Base-by-base conservation (phyloP, 106 monocot genomes). In the Platanthera zijinensis region DNA sequence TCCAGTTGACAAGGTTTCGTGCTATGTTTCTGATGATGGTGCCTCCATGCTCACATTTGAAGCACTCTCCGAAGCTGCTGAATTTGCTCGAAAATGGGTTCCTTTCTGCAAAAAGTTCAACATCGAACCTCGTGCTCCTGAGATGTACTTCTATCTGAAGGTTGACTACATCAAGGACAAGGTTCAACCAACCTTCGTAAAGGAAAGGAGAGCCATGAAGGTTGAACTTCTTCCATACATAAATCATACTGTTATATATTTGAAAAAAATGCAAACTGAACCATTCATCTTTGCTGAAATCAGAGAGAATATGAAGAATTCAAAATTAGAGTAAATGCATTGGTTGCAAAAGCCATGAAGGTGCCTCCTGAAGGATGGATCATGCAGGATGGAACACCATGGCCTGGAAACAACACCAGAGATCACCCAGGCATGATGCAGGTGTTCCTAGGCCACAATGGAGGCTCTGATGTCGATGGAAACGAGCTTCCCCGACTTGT, bases 341-440 rank as follows among this genome's bases (percentile, higher is more conserved):
- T 97, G 82, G 96, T 97, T 15, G 96, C 96, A 2, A 97, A 97
- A 75, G 96, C 96, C 8, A 72, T 80, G 80, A 96, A 93, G 72
- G 93, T 87, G 8, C 96, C 96, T 1, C 15, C 78, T 7, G 96
- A 96, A 77, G 96, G 96, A 13, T 89, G 96, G 96, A 93, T 93
- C 70, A 93, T 93, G 93, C 62, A 89, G 75, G 90, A 91, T 45
- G 96, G 93, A 50, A 93, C 96, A 5, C 96, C 93, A 7, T 93
- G 96, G 93, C 93, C 91, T 0, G 96, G 93, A 7, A 97, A 97
- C 80, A 97, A 97, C 86, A 93, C 93, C 11, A 83, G 96, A 0
- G 96, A 97, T 54, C 96, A 97, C 73, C 93, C 96, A 2, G 96
- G 96, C 75, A 97, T 97, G 93, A 93, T 97, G 69, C 96, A 97